These are phyloP conservation scores for Zanthoxylum bungeanum DNA, from an alignment of 345 rosid genomes.

Conservation along the genomic window DNA sequence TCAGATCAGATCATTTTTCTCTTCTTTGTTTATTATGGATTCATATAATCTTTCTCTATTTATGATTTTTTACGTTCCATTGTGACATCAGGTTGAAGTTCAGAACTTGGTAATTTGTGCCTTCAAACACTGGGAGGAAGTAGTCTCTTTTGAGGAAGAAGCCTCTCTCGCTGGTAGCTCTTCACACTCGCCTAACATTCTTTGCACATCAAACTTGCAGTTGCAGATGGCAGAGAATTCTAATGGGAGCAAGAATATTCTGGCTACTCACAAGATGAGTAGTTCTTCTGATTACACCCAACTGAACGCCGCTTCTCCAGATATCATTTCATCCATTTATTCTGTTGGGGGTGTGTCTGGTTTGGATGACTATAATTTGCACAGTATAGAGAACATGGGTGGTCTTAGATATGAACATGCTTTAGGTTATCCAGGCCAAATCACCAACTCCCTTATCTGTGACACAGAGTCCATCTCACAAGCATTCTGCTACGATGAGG, in stretches of 20 bases:
- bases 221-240: slow-evolving; percentile 41
- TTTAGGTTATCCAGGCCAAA: slow-evolving; percentile 45
- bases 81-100: slow-evolving; percentile 60
- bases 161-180: slow-evolving; percentile 39
- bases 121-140: slow-evolving; percentile 59
- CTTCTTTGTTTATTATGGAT: background rate
- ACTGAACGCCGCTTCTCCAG: slow-evolving; percentile 51
- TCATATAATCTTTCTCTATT: slow-evolving; percentile 13
- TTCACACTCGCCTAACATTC: slow-evolving; percentile 32
- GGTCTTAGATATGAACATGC: slow-evolving; percentile 54
- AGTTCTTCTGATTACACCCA: slow-evolving; percentile 67
- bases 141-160: slow-evolving; percentile 63
- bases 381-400: slow-evolving; percentile 50
- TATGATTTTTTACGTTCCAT: slow-evolving; percentile 9
- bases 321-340: slow-evolving; percentile 63
- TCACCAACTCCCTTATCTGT: slow-evolving; percentile 42
- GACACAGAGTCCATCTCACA: slow-evolving; percentile 46
- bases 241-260: slow-evolving; percentile 30
- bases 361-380: slow-evolving; percentile 58
- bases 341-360: slow-evolving; percentile 45
- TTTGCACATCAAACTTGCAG: slow-evolving; percentile 36
- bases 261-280: slow-evolving; percentile 40
- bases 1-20: background rate
- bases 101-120: slow-evolving; percentile 64
- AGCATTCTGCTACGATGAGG: slow-evolving; percentile 73